A percentile compares a stretch with the other conserved stretches of the same genome.
phyloP scores from a whole-genome alignment of 140 eudicot species.

The Stevia rebaudiana region DNA sequence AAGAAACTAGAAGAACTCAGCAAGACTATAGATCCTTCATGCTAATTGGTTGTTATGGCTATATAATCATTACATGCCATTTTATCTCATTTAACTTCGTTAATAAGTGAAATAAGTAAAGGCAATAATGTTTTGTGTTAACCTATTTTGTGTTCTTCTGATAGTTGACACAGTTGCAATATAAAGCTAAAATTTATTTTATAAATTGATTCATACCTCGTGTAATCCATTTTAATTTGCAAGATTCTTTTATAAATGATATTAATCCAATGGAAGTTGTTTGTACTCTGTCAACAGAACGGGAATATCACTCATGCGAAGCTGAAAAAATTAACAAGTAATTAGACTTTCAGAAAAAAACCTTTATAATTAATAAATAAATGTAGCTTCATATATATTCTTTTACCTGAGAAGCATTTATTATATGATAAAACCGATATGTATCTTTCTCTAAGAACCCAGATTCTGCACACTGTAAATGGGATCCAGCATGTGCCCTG shows the following conservation, averaged over 20 bases:
- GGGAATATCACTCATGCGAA: conserved; percentile 82
- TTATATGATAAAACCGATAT: conserved; percentile 62
- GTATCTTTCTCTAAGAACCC: conserved; percentile 35
- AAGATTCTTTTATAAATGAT: conserved; percentile 7
- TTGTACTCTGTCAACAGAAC: conserved; percentile 63
- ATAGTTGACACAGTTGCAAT: conserved; percentile 5
- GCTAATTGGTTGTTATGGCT: conserved; percentile 18
- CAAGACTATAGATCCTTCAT: conserved; percentile 44
- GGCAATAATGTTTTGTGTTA: conserved; percentile 6
- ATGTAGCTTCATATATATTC: background rate
- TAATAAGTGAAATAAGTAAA: conserved; percentile 8
- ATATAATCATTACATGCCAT: background rate
- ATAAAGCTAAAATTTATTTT: background rate
- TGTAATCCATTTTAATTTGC: conserved; percentile 16
- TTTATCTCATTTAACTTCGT: conserved; percentile 2
- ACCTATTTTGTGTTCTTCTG: conserved; percentile 8
- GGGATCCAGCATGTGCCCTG: conserved; percentile 47
- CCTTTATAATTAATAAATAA: background rate
- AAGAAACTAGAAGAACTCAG: conserved; percentile 69
- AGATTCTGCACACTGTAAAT: conserved; percentile 31
- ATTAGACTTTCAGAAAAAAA: background rate
- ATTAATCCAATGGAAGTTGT: conserved; percentile 39
- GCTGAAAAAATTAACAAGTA: conserved; percentile 31
- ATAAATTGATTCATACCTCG: conserved; percentile 18
- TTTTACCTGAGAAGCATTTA: conserved; percentile 69